Percentiles rank a stretch among this genome's conserved stretches.
Conservation (phyloP, 2,329 filamentous ascomycete species). For the Ascomycota sp. region DNA sequence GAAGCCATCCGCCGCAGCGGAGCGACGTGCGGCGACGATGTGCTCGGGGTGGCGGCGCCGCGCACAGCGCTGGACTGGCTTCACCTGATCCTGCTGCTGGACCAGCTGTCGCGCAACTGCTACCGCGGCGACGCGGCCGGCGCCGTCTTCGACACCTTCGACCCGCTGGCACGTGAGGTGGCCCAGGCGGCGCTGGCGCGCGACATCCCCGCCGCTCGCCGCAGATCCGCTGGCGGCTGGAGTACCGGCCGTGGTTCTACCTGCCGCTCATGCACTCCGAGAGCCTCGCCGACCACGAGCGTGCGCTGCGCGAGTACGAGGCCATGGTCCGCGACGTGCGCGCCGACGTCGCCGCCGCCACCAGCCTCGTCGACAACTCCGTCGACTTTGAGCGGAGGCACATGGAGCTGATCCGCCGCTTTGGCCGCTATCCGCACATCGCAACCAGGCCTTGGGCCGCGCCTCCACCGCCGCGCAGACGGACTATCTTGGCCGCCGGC, state of each 20-base stretch:
- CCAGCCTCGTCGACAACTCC: slow-evolving; percentile 5
- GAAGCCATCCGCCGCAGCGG: slow-evolving; percentile 12
- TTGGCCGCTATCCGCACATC: slow-evolving; percentile 39
- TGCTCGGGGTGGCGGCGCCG: slow-evolving; percentile 10
- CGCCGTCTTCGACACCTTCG: slow-evolving; percentile 32
- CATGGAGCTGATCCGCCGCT: slow-evolving; percentile 25
- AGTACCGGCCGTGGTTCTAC: slow-evolving; percentile 33
- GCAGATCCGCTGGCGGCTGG: slow-evolving; percentile 13
- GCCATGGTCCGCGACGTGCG: slow-evolving; percentile 14
- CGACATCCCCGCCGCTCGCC: slow-evolving; percentile 9
- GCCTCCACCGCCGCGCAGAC: slow-evolving; percentile 26
- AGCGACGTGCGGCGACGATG: slow-evolving; percentile 9
- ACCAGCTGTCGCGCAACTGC: slow-evolving; percentile 42
- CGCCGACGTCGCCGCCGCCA: slow-evolving; percentile 6
- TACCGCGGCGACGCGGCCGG: slow-evolving; percentile 26
- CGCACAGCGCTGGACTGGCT: slow-evolving; percentile 18
- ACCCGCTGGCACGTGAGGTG: slow-evolving; percentile 29
- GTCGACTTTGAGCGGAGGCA: slow-evolving; percentile 23
- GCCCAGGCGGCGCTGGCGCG: slow-evolving; percentile 13
- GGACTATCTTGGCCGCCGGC: slow-evolving; percentile 24
- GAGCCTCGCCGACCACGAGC: slow-evolving; percentile 21
- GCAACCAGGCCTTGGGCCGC: slow-evolving; percentile 30
- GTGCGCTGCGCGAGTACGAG: slow-evolving; percentile 11
- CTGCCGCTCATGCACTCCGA: slow-evolving; percentile 41
- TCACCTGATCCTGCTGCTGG: slow-evolving; percentile 33